These are phyloP conservation scores for Exophiala mesophila DNA, from an alignment of 2,329 filamentous ascomycete species.

Conservation along the genomic window DNA sequence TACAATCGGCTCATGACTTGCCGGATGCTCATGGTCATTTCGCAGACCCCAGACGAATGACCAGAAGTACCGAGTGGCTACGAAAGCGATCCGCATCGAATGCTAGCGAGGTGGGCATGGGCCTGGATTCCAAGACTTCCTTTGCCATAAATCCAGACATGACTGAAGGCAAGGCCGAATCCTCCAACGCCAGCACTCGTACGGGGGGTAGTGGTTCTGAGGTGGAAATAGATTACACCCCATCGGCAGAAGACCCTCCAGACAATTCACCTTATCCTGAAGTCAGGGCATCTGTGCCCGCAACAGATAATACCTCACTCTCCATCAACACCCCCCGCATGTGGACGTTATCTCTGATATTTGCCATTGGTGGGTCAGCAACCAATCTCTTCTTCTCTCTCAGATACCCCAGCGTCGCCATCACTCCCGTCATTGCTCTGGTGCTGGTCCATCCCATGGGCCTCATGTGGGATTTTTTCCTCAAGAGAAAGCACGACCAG, in stretches of 20 bases:
- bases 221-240: constrained; percentile 32
- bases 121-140: constrained; percentile 31
- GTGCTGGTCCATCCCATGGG: constrained; percentile 80
- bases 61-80: constrained; percentile 14
- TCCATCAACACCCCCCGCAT: constrained; percentile 81
- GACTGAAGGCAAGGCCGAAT: constrained; percentile 23
- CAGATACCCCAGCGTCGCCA: constrained; percentile 83
- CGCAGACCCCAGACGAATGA: constrained; percentile 9
- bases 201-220: constrained; percentile 27
- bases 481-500: constrained; percentile 58
- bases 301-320: constrained; percentile 68
- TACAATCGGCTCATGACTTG: constrained; percentile 15
- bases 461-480: constrained; percentile 67
- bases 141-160: constrained; percentile 26
- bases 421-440: constrained; percentile 82
- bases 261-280: constrained; percentile 57
- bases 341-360: constrained; percentile 76
- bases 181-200: constrained; percentile 27
- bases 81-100: constrained; percentile 28
- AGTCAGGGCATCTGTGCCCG: constrained; percentile 72
- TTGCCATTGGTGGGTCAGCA: constrained; percentile 74
- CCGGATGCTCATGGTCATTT: constrained; percentile 8
- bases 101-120: constrained; percentile 32
- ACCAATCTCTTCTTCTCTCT: constrained; percentile 86
- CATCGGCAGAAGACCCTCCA: constrained; percentile 31